phyloP scores from a whole-genome alignment of 345 rosid genomes.

The Linum tenue region DNA sequence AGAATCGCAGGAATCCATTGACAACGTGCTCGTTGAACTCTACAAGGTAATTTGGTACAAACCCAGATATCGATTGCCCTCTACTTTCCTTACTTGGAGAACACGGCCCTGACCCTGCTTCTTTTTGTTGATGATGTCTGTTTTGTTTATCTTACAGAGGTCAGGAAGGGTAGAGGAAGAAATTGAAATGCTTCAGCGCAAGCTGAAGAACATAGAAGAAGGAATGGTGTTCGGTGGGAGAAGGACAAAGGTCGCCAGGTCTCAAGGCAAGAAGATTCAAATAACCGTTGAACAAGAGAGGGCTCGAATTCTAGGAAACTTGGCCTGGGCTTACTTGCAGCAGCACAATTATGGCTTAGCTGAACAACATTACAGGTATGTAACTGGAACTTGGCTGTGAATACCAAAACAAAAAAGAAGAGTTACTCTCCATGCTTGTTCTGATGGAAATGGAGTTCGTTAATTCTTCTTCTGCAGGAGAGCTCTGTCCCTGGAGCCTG shows the following conservation, averaged over 20 bases:
- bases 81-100: not conserved
- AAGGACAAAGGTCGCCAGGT: conserved; percentile 44
- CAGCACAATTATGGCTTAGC: conserved; percentile 63
- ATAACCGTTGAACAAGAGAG: conserved; percentile 61
- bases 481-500: conserved; percentile 53
- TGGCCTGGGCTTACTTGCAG: conserved; percentile 87
- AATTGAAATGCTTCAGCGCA: conserved; percentile 59
- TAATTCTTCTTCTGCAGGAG: conserved; percentile 30
- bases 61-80: not conserved
- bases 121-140: not conserved
- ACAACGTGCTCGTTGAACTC: conserved; percentile 67
- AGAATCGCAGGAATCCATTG: conserved; percentile 65
- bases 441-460: not conserved
- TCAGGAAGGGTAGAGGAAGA: conserved; percentile 77
- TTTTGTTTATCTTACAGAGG: conserved; percentile 33
- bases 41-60: conserved; percentile 36
- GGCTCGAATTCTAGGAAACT: conserved; percentile 69
- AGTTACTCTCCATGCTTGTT: no score
- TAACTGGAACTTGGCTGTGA: not conserved
- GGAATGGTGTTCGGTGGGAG: conserved; percentile 43
- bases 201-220: conserved; percentile 52
- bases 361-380: conserved; percentile 59
- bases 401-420: not conserved
- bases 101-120: not conserved
- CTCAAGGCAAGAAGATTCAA: conserved; percentile 64